A percentile compares a stretch with the other conserved stretches of the same genome.
Evolutionary conservation across 345 rosid genomes (phyloP).

Genomic region (Eucalyptus virginea): DNA sequence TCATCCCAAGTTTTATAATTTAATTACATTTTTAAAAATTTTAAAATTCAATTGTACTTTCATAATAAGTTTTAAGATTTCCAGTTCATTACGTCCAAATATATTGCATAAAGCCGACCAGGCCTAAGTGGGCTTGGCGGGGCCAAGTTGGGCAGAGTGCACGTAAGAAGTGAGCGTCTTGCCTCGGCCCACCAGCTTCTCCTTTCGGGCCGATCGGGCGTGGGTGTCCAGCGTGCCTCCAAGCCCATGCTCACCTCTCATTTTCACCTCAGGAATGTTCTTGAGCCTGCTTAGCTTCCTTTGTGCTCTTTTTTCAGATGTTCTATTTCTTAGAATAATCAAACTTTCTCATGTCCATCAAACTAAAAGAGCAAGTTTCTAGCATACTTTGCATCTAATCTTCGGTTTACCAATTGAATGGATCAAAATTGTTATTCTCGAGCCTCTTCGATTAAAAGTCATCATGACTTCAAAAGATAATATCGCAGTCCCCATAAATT

Average conservation of each 20-base stretch:
- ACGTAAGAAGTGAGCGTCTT: background rate
- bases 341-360: background rate
- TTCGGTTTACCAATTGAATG: background rate
- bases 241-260: background rate
- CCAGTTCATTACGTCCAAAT: accelerated
- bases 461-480: background rate
- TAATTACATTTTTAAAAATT: too few relatives aligned
- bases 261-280: background rate
- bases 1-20: too few relatives aligned
- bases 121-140: background rate
- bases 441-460: background rate
- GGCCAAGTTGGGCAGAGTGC: background rate
- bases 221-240: background rate
- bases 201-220: background rate
- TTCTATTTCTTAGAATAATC: background rate
- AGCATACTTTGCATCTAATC: background rate
- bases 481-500: accelerated
- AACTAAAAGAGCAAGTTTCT: background rate
- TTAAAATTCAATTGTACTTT: too few relatives aligned
- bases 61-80: too few relatives aligned
- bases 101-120: background rate
- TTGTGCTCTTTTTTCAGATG: background rate
- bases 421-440: too few relatives aligned
- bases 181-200: background rate
- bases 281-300: background rate